Evolutionary conservation across 2,329 filamentous ascomycete species (phyloP).

Genomic region (Amesomyces nigricolor): DNA sequence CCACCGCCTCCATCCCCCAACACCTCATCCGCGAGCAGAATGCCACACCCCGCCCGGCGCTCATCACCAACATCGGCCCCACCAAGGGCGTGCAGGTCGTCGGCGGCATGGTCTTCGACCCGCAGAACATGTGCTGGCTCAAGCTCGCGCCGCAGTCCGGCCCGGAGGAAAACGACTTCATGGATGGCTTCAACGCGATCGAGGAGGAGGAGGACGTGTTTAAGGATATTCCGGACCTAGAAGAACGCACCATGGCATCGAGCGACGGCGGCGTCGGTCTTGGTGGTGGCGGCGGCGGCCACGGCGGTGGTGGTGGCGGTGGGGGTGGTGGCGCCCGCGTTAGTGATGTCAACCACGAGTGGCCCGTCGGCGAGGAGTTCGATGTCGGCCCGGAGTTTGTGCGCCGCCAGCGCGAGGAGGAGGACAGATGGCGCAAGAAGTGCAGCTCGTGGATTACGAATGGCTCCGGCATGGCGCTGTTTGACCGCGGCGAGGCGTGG

Average conservation of each 20-base stretch:
- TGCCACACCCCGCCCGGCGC: constrained; percentile 60
- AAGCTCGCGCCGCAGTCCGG: constrained; percentile 56
- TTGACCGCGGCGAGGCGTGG: constrained; percentile 57
- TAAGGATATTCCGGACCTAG: constrained; percentile 87
- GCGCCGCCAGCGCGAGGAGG: constrained; percentile 80
- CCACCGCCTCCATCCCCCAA: constrained; percentile 42
- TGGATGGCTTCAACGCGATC: constrained; percentile 62
- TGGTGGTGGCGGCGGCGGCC: constrained; percentile 42
- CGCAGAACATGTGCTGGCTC: constrained; percentile 95
- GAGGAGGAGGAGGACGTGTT: constrained; percentile 93
- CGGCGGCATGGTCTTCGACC: constrained; percentile 98
- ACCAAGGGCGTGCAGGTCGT: constrained; percentile 88
- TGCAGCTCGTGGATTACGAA: constrained; percentile 73
- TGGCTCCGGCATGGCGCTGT: constrained; percentile 33
- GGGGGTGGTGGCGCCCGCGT: constrained; percentile 37
- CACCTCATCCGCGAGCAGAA: constrained; percentile 48
- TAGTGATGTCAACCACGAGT: constrained; percentile 66
- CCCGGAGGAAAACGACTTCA: constrained; percentile 48
- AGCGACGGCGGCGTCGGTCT: constrained; percentile 37
- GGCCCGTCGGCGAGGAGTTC: constrained; percentile 91
- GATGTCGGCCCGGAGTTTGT: constrained; percentile 96
- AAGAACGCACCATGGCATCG: constrained; percentile 55
- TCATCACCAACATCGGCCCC: constrained; percentile 85
- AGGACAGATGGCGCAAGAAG: constrained; percentile 83
- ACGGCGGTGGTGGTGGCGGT: constrained; percentile 40